Evolutionary conservation across 2,329 filamentous ascomycete genomes (phyloP).

Genomic region (Penicillium sp.): DNA sequence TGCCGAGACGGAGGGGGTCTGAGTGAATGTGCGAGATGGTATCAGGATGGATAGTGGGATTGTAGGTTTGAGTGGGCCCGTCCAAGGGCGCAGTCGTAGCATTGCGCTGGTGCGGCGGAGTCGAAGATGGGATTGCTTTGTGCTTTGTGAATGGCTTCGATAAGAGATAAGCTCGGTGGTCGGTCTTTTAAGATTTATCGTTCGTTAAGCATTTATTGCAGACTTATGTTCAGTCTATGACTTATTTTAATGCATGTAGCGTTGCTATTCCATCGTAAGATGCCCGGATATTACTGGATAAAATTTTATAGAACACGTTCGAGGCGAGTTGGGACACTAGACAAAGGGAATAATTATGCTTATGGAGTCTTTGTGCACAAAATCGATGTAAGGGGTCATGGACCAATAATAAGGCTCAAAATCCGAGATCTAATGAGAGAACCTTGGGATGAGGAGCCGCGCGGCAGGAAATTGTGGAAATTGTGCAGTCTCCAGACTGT

Average conservation of each 20-base stretch:
- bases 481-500: background rate
- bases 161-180: slow-evolving; percentile 16
- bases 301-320: background rate
- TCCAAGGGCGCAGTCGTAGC: slow-evolving; percentile 1
- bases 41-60: background rate
- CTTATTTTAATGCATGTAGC: background rate
- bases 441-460: background rate
- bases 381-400: background rate
- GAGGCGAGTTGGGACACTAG: background rate
- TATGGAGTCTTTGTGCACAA: background rate
- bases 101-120: slow-evolving; percentile 4
- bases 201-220: background rate
- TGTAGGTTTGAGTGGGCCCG: background rate
- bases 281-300: background rate
- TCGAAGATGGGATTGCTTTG: background rate
- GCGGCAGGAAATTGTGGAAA: background rate
- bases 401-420: background rate
- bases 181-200: background rate
- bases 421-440: background rate
- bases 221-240: background rate
- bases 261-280: background rate
- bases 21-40: slow-evolving; percentile 22
- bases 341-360: background rate
- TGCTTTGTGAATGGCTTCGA: slow-evolving; percentile 5
- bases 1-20: slow-evolving; percentile 21